Conservation (phyloP, 306 rosid genomes). For the Aeschynomene evenia region DNA sequence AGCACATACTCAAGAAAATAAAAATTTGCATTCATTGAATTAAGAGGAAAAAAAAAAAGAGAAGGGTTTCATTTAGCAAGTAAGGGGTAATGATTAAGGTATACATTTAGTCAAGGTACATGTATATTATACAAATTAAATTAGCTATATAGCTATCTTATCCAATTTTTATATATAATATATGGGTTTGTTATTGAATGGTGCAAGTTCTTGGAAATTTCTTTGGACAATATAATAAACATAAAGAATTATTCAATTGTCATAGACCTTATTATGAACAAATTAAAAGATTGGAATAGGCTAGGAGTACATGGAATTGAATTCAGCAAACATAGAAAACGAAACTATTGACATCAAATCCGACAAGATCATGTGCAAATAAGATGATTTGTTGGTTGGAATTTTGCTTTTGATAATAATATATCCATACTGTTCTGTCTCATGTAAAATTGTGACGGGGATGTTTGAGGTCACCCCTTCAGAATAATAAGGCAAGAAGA, state of each 20-base stretch:
- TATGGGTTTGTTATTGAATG: background rate
- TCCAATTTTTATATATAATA: slow-evolving; percentile 36
- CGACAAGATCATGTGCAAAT: slow-evolving; percentile 57
- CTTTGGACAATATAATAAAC: slow-evolving; percentile 12
- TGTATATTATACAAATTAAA: background rate
- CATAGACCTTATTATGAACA: slow-evolving; percentile 5
- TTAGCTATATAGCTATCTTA: slow-evolving; percentile 1
- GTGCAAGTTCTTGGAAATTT: slow-evolving; percentile 25
- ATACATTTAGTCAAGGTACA: slow-evolving; percentile 23
- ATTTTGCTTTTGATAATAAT: slow-evolving; percentile 22
- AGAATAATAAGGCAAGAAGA: slow-evolving; percentile 9
- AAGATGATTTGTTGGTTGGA: slow-evolving; percentile 33
- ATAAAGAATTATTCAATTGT: background rate
- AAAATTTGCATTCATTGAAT: background rate
- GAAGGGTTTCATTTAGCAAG: slow-evolving; percentile 19
- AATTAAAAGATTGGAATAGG: slow-evolving; percentile 6
- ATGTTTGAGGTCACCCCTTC: slow-evolving; percentile 36
- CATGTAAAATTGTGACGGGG: slow-evolving; percentile 32
- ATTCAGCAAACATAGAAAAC: slow-evolving; percentile 17
- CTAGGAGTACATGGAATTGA: background rate
- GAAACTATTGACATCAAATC: slow-evolving; percentile 41
- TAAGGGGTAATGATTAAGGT: background rate
- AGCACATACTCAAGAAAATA: background rate
- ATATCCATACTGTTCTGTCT: slow-evolving; percentile 35
- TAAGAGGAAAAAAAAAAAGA: background rate